phyloP scores from a whole-genome alignment of 768 basidiomycete species.

The Suillus alpinus region DNA sequence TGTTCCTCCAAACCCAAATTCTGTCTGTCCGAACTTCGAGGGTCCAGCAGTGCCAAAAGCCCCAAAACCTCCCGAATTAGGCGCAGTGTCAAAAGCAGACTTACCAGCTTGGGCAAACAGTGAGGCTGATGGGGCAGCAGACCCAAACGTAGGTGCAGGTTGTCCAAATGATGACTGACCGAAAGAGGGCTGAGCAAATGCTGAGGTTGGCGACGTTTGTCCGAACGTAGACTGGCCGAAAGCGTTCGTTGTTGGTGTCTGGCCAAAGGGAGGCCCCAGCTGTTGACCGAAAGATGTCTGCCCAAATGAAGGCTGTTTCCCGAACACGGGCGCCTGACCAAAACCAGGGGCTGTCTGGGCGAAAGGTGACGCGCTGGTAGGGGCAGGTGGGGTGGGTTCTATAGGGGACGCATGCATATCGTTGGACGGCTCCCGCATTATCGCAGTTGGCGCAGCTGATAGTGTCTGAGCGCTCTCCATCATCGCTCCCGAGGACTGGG shows the following conservation, averaged over 20 bases:
- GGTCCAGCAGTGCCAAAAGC: conserved; percentile 29
- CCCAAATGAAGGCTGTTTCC: conserved; percentile 12
- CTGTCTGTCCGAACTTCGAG: conserved; percentile 31
- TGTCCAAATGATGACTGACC: conserved; percentile 28
- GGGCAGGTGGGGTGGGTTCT: conserved; percentile 15
- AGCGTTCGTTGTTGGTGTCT: conserved; percentile 20
- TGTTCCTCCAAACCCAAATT: conserved; percentile 20
- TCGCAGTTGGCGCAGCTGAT: conserved; percentile 17
- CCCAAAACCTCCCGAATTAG: conserved; percentile 28
- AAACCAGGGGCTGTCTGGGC: conserved; percentile 26
- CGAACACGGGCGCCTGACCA: conserved; percentile 31
- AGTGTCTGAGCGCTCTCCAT: conserved; percentile 33
- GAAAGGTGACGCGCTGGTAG: conserved; percentile 15
- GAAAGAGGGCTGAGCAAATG: conserved; percentile 20
- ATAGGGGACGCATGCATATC: conserved; percentile 30
- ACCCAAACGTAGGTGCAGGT: conserved; percentile 12
- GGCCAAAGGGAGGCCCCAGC: conserved; percentile 34
- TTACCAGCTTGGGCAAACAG: conserved; percentile 17
- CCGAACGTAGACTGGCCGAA: conserved; percentile 31
- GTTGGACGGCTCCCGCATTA: conserved; percentile 27
- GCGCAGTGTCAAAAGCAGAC: conserved; percentile 22
- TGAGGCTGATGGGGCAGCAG: conserved; percentile 10
- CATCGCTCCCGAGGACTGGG: conserved; percentile 10
- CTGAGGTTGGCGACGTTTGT: conserved; percentile 32
- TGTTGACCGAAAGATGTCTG: conserved; percentile 28